phyloP scores from a whole-genome alignment of 495 filamentous ascomycete species.

The Penicillium taxi region DNA sequence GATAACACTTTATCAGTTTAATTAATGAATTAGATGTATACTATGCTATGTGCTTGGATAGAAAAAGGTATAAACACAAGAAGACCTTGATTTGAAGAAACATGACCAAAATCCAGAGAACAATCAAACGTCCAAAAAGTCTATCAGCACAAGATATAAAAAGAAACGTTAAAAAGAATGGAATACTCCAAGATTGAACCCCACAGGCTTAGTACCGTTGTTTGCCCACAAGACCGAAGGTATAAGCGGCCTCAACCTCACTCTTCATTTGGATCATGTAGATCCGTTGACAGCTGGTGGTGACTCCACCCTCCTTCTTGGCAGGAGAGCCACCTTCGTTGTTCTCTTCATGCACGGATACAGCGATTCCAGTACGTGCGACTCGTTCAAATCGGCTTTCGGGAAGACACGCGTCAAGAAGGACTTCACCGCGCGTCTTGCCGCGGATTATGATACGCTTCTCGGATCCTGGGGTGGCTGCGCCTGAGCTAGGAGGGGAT shows the following conservation, averaged over 20 bases:
- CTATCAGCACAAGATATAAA: too few relatives aligned
- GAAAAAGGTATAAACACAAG: too few relatives aligned
- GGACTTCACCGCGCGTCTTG: slow-evolving; percentile 55
- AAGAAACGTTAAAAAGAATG: too few relatives aligned
- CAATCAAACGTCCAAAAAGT: too few relatives aligned
- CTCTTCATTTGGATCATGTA: slow-evolving; percentile 79
- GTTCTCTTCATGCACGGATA: slow-evolving; percentile 79
- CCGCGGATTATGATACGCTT: slow-evolving; percentile 74
- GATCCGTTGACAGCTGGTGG: slow-evolving; percentile 57
- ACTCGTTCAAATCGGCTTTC: slow-evolving; percentile 79
- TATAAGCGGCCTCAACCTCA: slow-evolving; percentile 53
- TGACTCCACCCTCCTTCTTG: slow-evolving; percentile 62
- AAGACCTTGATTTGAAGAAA: too few relatives aligned
- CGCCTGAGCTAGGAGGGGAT: slow-evolving; percentile 28
- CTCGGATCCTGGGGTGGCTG: slow-evolving; percentile 45
- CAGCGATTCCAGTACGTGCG: slow-evolving; percentile 73
- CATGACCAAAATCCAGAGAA: too few relatives aligned
- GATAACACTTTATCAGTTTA: too few relatives aligned
- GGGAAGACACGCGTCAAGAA: slow-evolving; percentile 78
- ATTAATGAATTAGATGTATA: too few relatives aligned
- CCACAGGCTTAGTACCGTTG: slow-evolving; percentile 40
- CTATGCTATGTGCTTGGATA: too few relatives aligned
- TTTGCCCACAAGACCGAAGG: slow-evolving; percentile 54
- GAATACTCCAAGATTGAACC: too few relatives aligned
- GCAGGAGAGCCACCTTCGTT: slow-evolving; percentile 63